Evolutionary conservation across 106 monocot genomes (phyloP), one percentile per base, ranked within the genome.

Genomic region (Cymbidium sinense): DNA sequence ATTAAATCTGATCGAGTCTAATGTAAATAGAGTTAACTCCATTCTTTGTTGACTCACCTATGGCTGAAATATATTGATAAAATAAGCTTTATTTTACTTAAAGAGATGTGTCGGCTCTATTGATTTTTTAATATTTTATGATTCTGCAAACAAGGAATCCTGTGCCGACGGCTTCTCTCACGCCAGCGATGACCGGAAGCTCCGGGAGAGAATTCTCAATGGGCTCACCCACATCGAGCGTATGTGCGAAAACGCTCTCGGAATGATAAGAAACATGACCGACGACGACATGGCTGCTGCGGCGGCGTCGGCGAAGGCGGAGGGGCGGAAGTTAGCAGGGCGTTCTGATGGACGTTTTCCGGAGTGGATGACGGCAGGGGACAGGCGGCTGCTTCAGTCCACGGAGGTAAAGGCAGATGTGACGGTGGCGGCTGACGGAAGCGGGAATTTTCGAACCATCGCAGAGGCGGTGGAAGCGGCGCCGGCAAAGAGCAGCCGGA

Each of bases 151-250:
- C n/a, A 11, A 52, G 77, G 73, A 73, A 7, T 73, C 73, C 35
- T 39, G 73, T 39, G 23, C 50, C 18, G 81, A 81, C 51, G 81
- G 81, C 35, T 81, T 81, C 76, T 76, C 81, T 27, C 76, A 81
- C 76, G 76, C 50, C 76, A 30, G 36, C 20, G 69, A 34, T 25
- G 75, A 76, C 35, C 47, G 79, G 21, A 21, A n/a, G 19, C 50
- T 79, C 30, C 79, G 79, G 33, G 20, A 6, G 33, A 69, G 25
- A 9, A 79, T 18, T 28, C 19, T 77, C 18, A 5, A 6, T 6
- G 77, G 37, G 10, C 64, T 77, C 12, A 64, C 39, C 25, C 39
- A 77, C 28, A 55, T 77, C 25, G 64, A 39, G 64, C 77, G 23
- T 30, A 41, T 77, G 77, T 77, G 77, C 77, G 27, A 55, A 35